Evolutionary conservation across 768 basidiomycete species (phyloP), one percentile per base, ranked within the genome.

Genomic region (Pisolithus microcarpus): DNA sequence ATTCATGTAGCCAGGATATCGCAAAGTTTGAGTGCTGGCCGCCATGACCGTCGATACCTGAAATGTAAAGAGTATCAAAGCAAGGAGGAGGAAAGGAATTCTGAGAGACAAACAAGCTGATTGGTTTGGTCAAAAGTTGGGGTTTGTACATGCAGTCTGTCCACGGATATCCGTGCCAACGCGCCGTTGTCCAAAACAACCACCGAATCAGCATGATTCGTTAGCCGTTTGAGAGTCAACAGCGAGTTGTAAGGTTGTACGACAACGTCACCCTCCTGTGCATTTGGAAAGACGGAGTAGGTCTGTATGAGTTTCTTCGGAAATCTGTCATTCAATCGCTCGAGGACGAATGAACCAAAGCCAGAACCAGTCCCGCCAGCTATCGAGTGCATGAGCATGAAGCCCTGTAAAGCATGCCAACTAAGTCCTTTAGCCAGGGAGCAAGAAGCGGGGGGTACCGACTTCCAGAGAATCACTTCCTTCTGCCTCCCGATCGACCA

Each of bases 271-370:
- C 89, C 85, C 58, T 95, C 93, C 56, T 88, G 82, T 10, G 86
- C 82, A 58, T 95, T 92, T 2, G 96, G 96, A 58, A 99, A 99
- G 50, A 99, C 95, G 40, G 94, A 97, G 68, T 99, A 98, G 5
- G 96, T 99, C 64, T 99, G 96, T 42, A 98, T 94, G 51, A 98
- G 80, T 68, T 99, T 99, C 74, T 99, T 99, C 0, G 96, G 96
- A 65, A 97, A 99, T 62, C 87, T 89, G 71, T 99, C 96, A 69
- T 94, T 95, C 39, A 98, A 72, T 24, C 96, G 83, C 71, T 98
- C 96, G 49, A 99, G 82, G 16, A 98, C 74, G 72, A 91, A 98
- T n/a, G 96, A 99, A 31, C 96, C 96, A 5, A 99, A 82, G 1
- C 96, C 96, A 0, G 96, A 98, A 18, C 96, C 96, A 3, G 96